phyloP scores from a whole-genome alignment of 805 yeast genomes.

The Candida alai region DNA sequence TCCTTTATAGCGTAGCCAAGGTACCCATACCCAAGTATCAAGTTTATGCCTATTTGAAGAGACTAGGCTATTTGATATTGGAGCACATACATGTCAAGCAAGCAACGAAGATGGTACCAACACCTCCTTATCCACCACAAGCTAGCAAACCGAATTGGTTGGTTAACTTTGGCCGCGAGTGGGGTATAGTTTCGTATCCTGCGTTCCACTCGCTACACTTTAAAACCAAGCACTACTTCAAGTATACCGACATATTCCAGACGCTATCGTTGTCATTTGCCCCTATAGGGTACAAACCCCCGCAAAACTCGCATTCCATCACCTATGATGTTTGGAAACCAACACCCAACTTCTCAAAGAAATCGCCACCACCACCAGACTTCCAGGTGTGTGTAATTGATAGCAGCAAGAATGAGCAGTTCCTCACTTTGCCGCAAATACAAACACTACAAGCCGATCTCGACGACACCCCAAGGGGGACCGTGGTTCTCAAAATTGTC shows the following conservation, averaged over 20 bases:
- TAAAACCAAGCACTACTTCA: conserved; percentile 23
- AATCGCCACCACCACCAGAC: conserved; percentile 67
- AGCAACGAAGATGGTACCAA: not conserved
- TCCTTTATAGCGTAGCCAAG: conserved; percentile 50
- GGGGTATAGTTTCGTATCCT: conserved; percentile 16
- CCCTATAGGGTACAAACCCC: conserved; percentile 11
- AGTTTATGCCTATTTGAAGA: conserved; percentile 69
- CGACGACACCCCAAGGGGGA: conserved; percentile 2
- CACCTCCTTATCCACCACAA: too few relatives aligned
- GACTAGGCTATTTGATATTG: conserved; percentile 71
- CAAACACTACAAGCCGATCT: conserved; percentile 16
- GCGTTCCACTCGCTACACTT: conserved; percentile 15
- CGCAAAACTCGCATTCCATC: conserved; percentile 19
- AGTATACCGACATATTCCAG: conserved; percentile 18
- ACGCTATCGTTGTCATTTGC: conserved; percentile 16
- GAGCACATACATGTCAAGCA: not conserved
- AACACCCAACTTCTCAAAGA: conserved; percentile 62
- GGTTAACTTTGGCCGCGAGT: conserved; percentile 1
- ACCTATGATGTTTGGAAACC: conserved; percentile 86
- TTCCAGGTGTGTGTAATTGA: conserved; percentile 64
- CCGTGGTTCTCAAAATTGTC: conserved; percentile 2
- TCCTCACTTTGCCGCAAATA: conserved; percentile 48
- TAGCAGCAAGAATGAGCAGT: conserved; percentile 29
- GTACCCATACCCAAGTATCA: conserved; percentile 52
- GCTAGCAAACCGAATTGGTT: conserved; percentile 1